phyloP scores from a whole-genome alignment of 2,329 filamentous ascomycete genomes.

The Ophiostoma quercus region DNA sequence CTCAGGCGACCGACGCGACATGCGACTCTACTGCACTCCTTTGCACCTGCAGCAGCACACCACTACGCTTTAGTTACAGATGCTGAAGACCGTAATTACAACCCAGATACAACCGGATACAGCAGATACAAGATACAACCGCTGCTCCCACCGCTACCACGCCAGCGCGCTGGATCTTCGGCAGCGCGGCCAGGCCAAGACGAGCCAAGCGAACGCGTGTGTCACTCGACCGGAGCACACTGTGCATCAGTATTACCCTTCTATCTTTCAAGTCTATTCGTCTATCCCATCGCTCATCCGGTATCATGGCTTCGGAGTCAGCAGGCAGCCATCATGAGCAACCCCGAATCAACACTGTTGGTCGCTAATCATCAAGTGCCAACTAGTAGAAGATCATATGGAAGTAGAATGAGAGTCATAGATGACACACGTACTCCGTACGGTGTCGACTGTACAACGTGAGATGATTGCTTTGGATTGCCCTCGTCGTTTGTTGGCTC shows the following conservation, averaged over 20 bases:
- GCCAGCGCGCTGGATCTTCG: background rate
- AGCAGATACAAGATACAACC: background rate
- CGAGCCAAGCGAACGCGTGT: conserved; percentile 23
- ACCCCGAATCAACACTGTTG: no score
- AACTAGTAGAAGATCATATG: background rate
- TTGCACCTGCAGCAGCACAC: conserved; percentile 9
- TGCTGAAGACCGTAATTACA: background rate
- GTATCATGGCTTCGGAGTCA: background rate
- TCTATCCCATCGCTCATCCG: background rate
- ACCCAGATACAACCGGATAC: background rate
- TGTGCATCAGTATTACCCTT: background rate
- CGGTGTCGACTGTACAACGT: background rate
- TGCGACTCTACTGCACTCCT: background rate
- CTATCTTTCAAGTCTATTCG: background rate
- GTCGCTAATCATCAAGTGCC: background rate
- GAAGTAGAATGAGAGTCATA: background rate
- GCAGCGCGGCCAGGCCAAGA: conserved; percentile 16
- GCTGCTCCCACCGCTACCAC: background rate
- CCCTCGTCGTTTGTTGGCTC: background rate
- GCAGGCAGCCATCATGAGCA: background rate
- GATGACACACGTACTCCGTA: background rate
- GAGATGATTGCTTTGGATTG: background rate
- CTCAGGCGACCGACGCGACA: background rate
- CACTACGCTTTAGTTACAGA: background rate
- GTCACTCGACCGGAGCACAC: conserved; percentile 18